These are phyloP conservation scores for Alternaria sp. DNA, from an alignment of 2,329 filamentous ascomycete genomes.

Conservation along the genomic window DNA sequence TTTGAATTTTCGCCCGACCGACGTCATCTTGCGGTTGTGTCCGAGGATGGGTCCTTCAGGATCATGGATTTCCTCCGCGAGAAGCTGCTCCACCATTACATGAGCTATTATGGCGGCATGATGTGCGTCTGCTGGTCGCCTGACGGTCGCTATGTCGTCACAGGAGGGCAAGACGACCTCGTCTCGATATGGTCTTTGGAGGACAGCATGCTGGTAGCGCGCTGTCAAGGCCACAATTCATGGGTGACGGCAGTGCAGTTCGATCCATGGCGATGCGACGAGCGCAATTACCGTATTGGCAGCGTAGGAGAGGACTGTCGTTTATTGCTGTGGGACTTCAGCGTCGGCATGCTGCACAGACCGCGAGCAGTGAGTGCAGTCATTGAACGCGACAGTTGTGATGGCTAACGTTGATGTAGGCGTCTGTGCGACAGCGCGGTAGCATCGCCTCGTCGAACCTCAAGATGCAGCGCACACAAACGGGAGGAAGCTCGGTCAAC, in stretches of 20 bases:
- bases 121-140: slow-evolving; percentile 97
- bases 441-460: slow-evolving; percentile 59
- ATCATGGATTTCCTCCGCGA: slow-evolving; percentile 93
- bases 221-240: slow-evolving; percentile 93
- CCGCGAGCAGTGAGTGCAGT: slow-evolving; percentile 72
- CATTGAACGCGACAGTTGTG: neutral
- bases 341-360: slow-evolving; percentile 91
- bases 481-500: slow-evolving; percentile 66
- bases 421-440: slow-evolving; percentile 63
- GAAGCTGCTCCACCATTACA: slow-evolving; percentile 86
- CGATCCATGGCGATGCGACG: slow-evolving; percentile 96
- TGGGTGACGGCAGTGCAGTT: slow-evolving; percentile 95
- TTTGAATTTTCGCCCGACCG: slow-evolving; percentile 93
- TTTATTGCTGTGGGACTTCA: slow-evolving; percentile 95
- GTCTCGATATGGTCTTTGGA: slow-evolving; percentile 94
- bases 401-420: slow-evolving; percentile 40
- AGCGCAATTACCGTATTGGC: slow-evolving; percentile 92
- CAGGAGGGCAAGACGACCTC: slow-evolving; percentile 93
- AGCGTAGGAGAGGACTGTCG: slow-evolving; percentile 94
- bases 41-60: slow-evolving; percentile 87
- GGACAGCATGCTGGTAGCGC: slow-evolving; percentile 83
- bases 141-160: slow-evolving; percentile 93
- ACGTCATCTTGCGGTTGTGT: slow-evolving; percentile 84
- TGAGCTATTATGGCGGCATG: slow-evolving; percentile 91
- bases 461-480: slow-evolving; percentile 58